These are phyloP conservation scores for Drechslera avenae DNA, from an alignment of 2,329 filamentous ascomycete species.

Conservation along the genomic window DNA sequence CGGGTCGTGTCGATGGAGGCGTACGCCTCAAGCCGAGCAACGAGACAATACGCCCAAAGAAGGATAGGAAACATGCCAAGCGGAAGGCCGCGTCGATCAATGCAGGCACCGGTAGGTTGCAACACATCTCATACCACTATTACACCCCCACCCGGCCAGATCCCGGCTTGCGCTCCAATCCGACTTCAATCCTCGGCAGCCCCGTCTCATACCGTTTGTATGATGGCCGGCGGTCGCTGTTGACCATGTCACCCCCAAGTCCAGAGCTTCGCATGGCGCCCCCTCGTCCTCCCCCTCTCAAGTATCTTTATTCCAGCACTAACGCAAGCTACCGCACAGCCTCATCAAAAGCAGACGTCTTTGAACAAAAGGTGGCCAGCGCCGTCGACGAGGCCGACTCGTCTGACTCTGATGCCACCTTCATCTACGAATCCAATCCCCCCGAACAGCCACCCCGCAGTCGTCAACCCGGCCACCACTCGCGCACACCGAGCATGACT, in stretches of 20 bases:
- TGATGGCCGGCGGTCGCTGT: constrained; percentile 36
- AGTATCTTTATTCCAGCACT: constrained; percentile 46
- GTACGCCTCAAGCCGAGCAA: constrained; percentile 85
- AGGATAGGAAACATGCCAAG: constrained; percentile 80
- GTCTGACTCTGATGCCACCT: constrained; percentile 96
- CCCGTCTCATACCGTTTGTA: constrained; percentile 38
- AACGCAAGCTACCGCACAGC: constrained; percentile 58
- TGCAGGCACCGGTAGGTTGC: constrained; percentile 72
- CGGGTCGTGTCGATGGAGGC: constrained; percentile 72
- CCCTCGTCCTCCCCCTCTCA: constrained; percentile 32
- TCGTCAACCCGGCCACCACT: constrained; percentile 71
- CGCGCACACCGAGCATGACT: constrained; percentile 90
- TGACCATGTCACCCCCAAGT: constrained; percentile 34
- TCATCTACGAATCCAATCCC: constrained; percentile 98
- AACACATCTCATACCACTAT: constrained; percentile 43
- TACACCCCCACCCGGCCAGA: constrained; percentile 34
- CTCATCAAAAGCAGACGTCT: constrained; percentile 96
- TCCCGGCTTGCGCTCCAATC: constrained; percentile 29
- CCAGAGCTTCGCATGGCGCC: constrained; percentile 33
- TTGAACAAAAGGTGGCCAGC: constrained; percentile 94
- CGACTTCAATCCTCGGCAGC: constrained; percentile 38
- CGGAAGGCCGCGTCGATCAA: constrained; percentile 76
- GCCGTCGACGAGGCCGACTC: constrained; percentile 96
- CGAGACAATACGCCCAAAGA: constrained; percentile 95
- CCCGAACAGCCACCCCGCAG: constrained; percentile 67